Percentiles rank a stretch among this genome's conserved stretches.
Conservation (phyloP, 2,329 filamentous ascomycete species). For the Colletotrichum lupini region DNA sequence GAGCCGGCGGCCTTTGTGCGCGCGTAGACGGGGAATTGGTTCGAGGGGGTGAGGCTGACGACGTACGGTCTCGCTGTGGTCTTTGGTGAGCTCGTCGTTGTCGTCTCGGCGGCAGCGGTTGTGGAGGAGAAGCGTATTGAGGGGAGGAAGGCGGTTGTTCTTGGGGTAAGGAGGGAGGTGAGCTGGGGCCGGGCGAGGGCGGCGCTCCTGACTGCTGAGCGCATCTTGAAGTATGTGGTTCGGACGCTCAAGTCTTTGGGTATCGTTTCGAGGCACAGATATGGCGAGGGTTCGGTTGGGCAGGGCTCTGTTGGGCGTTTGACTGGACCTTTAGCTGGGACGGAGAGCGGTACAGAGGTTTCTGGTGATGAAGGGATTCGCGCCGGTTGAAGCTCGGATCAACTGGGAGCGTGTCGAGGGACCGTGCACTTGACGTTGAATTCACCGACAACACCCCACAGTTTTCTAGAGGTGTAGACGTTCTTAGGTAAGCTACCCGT, state of each 20-base stretch:
- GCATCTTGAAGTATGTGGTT: background rate
- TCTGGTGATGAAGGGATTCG: conserved; percentile 26
- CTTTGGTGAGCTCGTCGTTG: conserved; percentile 34
- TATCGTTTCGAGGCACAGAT: background rate
- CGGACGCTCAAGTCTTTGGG: background rate
- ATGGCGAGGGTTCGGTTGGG: background rate
- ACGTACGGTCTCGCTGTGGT: conserved; percentile 67
- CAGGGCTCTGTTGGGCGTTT: background rate
- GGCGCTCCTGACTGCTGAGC: conserved; percentile 1
- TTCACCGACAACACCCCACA: background rate
- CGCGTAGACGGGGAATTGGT: conserved; percentile 82
- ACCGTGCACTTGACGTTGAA: background rate
- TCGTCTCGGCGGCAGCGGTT: conserved; percentile 7
- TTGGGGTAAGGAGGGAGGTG: conserved; percentile 4
- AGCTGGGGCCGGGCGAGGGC: background rate
- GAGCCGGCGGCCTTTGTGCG: conserved; percentile 80
- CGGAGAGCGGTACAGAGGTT: conserved; percentile 16
- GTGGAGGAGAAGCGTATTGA: conserved; percentile 32
- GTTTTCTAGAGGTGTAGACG: background rate
- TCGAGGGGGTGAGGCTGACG: conserved; percentile 76
- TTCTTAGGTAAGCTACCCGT: background rate
- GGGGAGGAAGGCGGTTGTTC: conserved; percentile 12
- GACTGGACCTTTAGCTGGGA: background rate
- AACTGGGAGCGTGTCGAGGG: background rate
- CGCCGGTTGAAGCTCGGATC: conserved; percentile 34